Evolutionary conservation across 2,329 filamentous ascomycete species (phyloP), one percentile per base, ranked within the genome.

Genomic region (Cladosporium phlei): DNA sequence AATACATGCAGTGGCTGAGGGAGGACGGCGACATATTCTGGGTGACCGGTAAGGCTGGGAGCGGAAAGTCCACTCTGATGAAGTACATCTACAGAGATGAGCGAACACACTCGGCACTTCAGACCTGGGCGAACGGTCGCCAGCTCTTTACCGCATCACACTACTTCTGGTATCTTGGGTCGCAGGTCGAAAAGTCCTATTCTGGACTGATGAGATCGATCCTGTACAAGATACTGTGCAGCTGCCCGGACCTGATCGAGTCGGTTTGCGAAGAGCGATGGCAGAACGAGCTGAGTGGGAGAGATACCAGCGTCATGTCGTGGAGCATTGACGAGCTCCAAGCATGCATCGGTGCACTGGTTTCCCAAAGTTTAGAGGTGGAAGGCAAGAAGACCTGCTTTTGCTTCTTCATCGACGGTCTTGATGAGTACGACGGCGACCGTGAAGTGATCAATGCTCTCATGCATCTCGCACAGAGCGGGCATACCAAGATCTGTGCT

Each of bases 51-150:
- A 46, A 46, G 11, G 21, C 32, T 4, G 42, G 42, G 1, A 32
- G 42, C 14, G 42, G 42, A 2, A 46, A 46, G 19, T 46, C 42
- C 2, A 37, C 42, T 19, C 20, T 46, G 30, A 37, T 46, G 42
- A 37, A 46, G 14, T 19, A 32, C 12, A 46, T 46, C 3, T 21
- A 4, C 21, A 21, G 28, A 12, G 17, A 46, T 14, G 7, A 2
- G 10, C 37, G 16, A 4, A 39, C 37, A 4, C 2, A 2, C 6
- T 3, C 4, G 10, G 22, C 22, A 8, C n/a, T 39, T 5, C 12
- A 39, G 9, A 11, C 3, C 2, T 29, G 37, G 37, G 22, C 37
- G 3, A 20, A 20, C 3, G 37, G 37, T 8, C 24, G 37, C 4
- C 7, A 39, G 5, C 24, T 39, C 3, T 11, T 39, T 3, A n/a